These are phyloP conservation scores for Xenosphaeropsis pyriputrescens DNA, from an alignment of 2,329 filamentous ascomycete species.

Conservation along the genomic window DNA sequence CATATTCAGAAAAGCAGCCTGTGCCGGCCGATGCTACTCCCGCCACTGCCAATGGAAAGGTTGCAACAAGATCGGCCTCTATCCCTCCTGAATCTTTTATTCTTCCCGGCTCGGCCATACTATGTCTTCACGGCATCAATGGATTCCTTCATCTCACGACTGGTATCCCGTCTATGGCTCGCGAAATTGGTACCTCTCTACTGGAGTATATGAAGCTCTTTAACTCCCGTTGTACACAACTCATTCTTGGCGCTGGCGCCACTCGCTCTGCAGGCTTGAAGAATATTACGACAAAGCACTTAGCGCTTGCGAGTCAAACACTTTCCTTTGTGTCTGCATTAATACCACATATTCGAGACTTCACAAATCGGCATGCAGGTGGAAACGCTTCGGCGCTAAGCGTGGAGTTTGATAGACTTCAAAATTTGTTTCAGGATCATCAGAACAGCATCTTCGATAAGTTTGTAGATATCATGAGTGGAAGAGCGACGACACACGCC, in stretches of 20 bases:
- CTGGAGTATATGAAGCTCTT: constrained; percentile 84
- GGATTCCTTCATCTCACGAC: constrained; percentile 72
- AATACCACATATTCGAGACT: constrained; percentile 83
- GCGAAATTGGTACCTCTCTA: constrained; percentile 65
- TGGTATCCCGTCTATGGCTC: constrained; percentile 77
- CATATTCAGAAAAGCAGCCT: constrained; percentile 15
- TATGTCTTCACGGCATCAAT: constrained; percentile 69
- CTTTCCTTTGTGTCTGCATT: constrained; percentile 76
- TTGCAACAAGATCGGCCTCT: constrained; percentile 54
- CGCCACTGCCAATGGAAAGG: constrained; percentile 24
- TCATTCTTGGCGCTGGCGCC: constrained; percentile 89
- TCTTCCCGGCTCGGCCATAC: constrained; percentile 68
- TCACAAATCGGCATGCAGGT: constrained; percentile 61
- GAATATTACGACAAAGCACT: constrained; percentile 92
- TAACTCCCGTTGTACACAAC: constrained; percentile 90
- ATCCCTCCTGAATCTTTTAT: constrained; percentile 80
- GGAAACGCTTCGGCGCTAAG: constrained; percentile 36
- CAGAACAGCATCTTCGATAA: constrained; percentile 61
- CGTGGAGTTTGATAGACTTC: constrained; percentile 18
- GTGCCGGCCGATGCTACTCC: constrained; percentile 4
- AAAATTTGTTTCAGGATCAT: constrained; percentile 39
- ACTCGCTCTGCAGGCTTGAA: constrained; percentile 79
- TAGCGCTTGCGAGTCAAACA: constrained; percentile 82
- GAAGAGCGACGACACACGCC: constrained; percentile 44
- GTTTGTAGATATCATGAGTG: constrained; percentile 57